Base-by-base conservation (phyloP, 345 rosid species). In the Hypericum perforatum region DNA sequence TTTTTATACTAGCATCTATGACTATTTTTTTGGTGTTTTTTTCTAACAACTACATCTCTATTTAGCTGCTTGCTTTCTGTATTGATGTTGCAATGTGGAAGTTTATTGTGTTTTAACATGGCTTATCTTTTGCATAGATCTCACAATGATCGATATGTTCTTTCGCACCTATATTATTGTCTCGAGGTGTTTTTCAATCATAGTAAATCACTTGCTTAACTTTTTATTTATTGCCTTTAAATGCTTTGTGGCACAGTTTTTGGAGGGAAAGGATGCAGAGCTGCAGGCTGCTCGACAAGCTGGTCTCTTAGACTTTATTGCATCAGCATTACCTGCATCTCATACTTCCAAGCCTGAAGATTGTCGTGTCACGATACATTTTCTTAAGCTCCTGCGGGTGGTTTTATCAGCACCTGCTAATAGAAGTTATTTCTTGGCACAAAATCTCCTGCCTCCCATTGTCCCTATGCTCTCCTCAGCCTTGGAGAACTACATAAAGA, bases 301-400 rank as follows among this genome's bases (percentile, higher is more conserved):
- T 69, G 92, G 87, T 59, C 61, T 84, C 69, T 77, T 84, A 59
- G 92, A 84, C 67, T 84, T 84, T 72, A 67, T 84, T 59, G 85
- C 92, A 63, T 78, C 92, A 53, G 81, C 87, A 32, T 59, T 84
- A 49, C 92, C 92, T 59, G 92, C 92, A 57, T 84, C 85, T 54
- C 87, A 84, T 70, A 75, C 77, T 48, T 80, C 92, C 39, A 84
- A 78, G 52, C 92, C 92, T 11, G 92, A 84, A 70, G 87, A 87
- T 61, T 78, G 92, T 69, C 92, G 78, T 60, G 85, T 75, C 63
- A 81, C 81, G 8, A 58, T 81, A 57, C 81, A 81, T 70, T 78
- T 84, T 53, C 51, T 84, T 60, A 84, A 80, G 69, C 87, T 84
- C 60, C 63, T 81, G 76, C 74, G 74, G 77, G 85, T 76, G 56